phyloP scores from a whole-genome alignment of 2,329 filamentous ascomycete genomes.

The Clarireedia paspali region DNA sequence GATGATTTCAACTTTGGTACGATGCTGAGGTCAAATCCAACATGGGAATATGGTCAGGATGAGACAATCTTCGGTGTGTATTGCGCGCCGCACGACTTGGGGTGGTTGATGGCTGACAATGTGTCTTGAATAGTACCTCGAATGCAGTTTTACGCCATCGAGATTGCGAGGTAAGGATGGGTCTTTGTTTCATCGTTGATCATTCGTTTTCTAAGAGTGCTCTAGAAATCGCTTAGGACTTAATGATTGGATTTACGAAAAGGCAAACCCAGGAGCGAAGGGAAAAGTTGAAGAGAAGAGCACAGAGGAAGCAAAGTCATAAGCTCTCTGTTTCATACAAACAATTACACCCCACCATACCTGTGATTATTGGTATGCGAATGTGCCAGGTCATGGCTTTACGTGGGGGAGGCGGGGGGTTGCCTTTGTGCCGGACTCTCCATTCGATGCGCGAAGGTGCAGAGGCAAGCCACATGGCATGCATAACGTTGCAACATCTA shows the following conservation, averaged over 20 bases:
- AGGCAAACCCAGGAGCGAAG: slow-evolving; percentile 51
- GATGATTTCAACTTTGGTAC: slow-evolving; percentile 98
- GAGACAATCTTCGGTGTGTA: slow-evolving; percentile 82
- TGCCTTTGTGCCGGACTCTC: too few species aligned
- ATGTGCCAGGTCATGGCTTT: too few species aligned
- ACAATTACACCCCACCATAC: not conserved
- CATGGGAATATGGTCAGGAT: slow-evolving; percentile 77
- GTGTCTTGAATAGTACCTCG: slow-evolving; percentile 38
- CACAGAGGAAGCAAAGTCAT: not conserved
- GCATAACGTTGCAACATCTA: too few species aligned
- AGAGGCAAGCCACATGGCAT: too few species aligned
- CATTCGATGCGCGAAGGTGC: too few species aligned
- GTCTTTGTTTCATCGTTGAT: not conserved
- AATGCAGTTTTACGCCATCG: slow-evolving; percentile 79
- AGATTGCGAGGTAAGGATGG: slow-evolving; percentile 45
- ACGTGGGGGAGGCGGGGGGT: too few species aligned
- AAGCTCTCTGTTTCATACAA: not conserved
- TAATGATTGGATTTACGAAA: slow-evolving; percentile 96
- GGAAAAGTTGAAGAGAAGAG: slow-evolving; percentile 8
- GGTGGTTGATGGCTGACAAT: not conserved
- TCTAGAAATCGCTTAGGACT: slow-evolving; percentile 71
- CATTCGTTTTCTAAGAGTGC: not conserved
- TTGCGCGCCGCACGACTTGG: not conserved
- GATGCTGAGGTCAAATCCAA: slow-evolving; percentile 72
- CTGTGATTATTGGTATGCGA: too few species aligned